Conservation (phyloP, 805 yeast species). For the Scheffersomyces ergatensis region DNA sequence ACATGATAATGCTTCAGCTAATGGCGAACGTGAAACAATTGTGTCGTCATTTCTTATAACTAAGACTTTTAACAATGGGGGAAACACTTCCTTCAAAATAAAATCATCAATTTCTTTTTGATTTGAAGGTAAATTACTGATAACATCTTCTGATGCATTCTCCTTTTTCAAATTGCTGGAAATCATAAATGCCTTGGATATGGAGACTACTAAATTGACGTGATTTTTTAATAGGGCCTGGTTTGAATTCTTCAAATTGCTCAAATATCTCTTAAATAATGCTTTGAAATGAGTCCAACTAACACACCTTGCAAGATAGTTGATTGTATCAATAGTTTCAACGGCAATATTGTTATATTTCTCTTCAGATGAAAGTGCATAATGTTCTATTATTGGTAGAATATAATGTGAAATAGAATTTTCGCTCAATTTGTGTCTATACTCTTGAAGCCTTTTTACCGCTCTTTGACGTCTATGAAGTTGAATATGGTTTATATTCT, state of each 20-base stretch:
- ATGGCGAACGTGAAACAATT: slow-evolving; percentile 67
- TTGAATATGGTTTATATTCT: slow-evolving; percentile 79
- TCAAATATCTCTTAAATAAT: slow-evolving; percentile 63
- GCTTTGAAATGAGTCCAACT: slow-evolving; percentile 83
- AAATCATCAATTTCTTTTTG: slow-evolving; percentile 28
- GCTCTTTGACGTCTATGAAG: slow-evolving; percentile 84
- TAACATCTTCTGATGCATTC: background rate
- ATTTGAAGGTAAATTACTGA: slow-evolving; percentile 22
- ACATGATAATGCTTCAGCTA: slow-evolving; percentile 77
- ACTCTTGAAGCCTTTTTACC: slow-evolving; percentile 56
- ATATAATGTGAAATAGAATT: slow-evolving; percentile 73
- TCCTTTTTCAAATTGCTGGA: slow-evolving; percentile 20
- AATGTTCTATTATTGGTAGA: slow-evolving; percentile 82
- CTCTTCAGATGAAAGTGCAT: slow-evolving; percentile 58
- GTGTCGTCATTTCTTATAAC: slow-evolving; percentile 75
- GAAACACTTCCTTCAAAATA: slow-evolving; percentile 56
- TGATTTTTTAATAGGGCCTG: slow-evolving; percentile 51
- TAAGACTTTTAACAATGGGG: slow-evolving; percentile 60
- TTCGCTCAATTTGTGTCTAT: slow-evolving; percentile 46
- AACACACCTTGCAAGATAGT: slow-evolving; percentile 53
- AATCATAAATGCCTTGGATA: slow-evolving; percentile 49
- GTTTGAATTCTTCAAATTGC: slow-evolving; percentile 36
- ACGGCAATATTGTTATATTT: slow-evolving; percentile 59
- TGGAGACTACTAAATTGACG: slow-evolving; percentile 56
- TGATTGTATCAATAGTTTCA: slow-evolving; percentile 65